Base-by-base conservation (phyloP, 2,329 filamentous ascomycete species). In the Paracoccidioides brasiliensis region DNA sequence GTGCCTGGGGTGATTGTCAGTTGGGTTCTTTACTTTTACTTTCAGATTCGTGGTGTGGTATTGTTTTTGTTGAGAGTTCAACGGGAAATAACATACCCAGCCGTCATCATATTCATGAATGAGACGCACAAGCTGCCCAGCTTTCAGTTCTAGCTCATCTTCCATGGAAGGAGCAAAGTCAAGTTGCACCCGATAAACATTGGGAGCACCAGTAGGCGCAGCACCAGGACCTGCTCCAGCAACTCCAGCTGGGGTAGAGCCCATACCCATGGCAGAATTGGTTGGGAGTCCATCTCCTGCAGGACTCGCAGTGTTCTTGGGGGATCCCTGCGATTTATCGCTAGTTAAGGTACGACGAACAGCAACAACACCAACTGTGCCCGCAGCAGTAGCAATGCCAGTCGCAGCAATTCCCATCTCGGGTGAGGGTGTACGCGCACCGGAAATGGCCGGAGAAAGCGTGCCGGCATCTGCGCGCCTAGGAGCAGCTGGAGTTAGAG, bases 51-150 rank as follows among this genome's bases (percentile, higher is more conserved):
- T 22, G 22, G 22, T 22, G 22, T 22, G 22, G 22, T 22, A 22
- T 22, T 22, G 22, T 22, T 22, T 22, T 22, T 38, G 32, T 5
- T 2, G 32, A 55, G 52, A 56, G 43, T 22, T 2, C 12, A 41
- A 45, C 33, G 43, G 15, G 38, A 52, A 55, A 14, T 38, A 37
- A 79, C 86, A 80, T 80, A 91, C 88, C 93, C 93, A 98, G 65
- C 93, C 93, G 72, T 98, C 93, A 67, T 98, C 93, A 65, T 97
- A 98, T 72, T 95, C 90, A 67, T 97, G 91, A 53, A 97, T 77
- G 60, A 98, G 76, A 60, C 91, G 82, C 52, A 97, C 88, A 51
- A 98, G 78, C 59, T 94, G 84, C 53, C 93, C 93, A 56, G 85
- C 81, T 59, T 77, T 80, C 46, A 98, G 78, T 59, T 83, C 86